Evolutionary conservation across 2,329 filamentous ascomycete genomes (phyloP).

Genomic region (Fonsecaea multimorphosa): DNA sequence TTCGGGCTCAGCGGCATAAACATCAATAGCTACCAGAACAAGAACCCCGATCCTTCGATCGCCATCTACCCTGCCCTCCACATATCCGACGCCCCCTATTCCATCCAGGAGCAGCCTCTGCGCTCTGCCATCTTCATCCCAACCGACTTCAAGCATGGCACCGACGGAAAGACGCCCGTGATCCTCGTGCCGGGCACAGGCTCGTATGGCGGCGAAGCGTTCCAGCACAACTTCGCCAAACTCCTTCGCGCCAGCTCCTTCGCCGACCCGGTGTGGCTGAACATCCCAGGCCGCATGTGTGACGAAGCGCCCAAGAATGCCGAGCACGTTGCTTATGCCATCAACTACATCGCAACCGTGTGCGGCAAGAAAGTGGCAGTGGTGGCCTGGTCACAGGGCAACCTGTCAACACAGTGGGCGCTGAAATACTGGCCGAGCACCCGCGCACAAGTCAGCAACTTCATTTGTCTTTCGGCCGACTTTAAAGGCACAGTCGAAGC

Average conservation of each 20-base stretch:
- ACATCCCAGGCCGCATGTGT: constrained; percentile 57
- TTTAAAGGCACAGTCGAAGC: constrained; percentile 55
- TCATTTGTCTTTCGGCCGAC: constrained; percentile 60
- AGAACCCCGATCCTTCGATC: constrained; percentile 8
- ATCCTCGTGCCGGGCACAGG: constrained; percentile 63
- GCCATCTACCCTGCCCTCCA: constrained; percentile 42
- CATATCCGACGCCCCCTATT: constrained; percentile 56
- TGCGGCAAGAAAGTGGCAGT: constrained; percentile 51
- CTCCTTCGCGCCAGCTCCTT: constrained; percentile 52
- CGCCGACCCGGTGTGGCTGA: constrained; percentile 62
- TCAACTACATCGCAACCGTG: constrained; percentile 61
- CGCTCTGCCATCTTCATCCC: constrained; percentile 62
- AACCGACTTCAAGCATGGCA: constrained; percentile 54
- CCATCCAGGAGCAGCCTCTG: constrained; percentile 53
- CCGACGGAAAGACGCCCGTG: constrained; percentile 51
- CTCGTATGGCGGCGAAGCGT: constrained; percentile 54
- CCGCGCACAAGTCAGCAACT: constrained; percentile 53
- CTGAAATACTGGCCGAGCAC: constrained; percentile 64
- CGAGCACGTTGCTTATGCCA: constrained; percentile 62
- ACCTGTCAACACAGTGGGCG: constrained; percentile 62
- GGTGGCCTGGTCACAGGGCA: constrained; percentile 64
- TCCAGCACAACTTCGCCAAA: constrained; percentile 57
- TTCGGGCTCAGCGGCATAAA: constrained; percentile 1
- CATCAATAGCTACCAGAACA: constrained; percentile 22
- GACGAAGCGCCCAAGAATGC: constrained; percentile 59